Base-by-base conservation (phyloP, 129 eudicot species). In the Dittrichia graveolens region DNA sequence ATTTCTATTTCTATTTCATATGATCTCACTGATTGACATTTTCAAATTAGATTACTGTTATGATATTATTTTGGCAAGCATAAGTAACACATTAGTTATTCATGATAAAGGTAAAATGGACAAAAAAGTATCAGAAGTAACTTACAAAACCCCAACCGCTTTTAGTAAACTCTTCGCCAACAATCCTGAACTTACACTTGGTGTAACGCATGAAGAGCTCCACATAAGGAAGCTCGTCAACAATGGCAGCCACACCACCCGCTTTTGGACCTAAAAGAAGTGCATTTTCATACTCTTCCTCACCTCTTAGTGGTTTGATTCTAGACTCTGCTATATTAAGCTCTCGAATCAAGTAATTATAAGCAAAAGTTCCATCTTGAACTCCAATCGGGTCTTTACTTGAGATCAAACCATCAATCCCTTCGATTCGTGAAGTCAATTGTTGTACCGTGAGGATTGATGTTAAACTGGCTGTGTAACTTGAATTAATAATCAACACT, bases 111-210 rank as follows among this genome's bases (percentile, higher is more conserved):
- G 7, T 64, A 8, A 8, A 56, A 7, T 43, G 49, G 49, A 8
- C 13, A 46, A 3, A 14, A 39, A 8, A 4, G 8, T 8, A 5
- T 5, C 6, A 15, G 13, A 79, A 65, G 38, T 54, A 59, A 88
- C 97, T 91, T 80, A 91, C 97, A 42, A 91, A 91, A 54, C 97
- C 97, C 97, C 97, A 91, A 61, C 97, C 97, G 43, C 92, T 85
- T 76, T 83, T 88, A 3, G 97, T 91, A 54, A 91, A 91, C 77
- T 91, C 95, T 65, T 77, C 84, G 54, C 97, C 97, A 15, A 91
- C 95, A 37, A 72, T 83, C 72, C 80, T 80, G 80, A 88, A 88
- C 46, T 65, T 68, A 19, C 97, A 91, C 60, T 84, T 77, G 44
- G 87, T 83, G 78, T 66, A 79, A n/a, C 85, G 73, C 83, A 91